Evolutionary conservation across 2,329 filamentous ascomycete species (phyloP).

Genomic region (Verticillium longisporum): DNA sequence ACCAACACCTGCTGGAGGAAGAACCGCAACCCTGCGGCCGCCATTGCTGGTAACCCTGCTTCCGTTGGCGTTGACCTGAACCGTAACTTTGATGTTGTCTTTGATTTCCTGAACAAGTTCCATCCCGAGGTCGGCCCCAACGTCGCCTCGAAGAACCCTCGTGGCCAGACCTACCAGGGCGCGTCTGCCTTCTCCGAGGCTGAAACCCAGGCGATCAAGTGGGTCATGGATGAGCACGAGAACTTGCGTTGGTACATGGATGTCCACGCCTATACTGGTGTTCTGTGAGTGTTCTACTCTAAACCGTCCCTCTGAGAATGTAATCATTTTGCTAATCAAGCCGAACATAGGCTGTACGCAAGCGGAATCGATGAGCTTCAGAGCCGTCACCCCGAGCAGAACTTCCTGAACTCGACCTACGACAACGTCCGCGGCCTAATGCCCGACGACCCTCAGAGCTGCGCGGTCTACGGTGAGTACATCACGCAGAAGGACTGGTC

Average conservation of each 20-base stretch:
- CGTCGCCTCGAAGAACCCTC: slow-evolving; percentile 34
- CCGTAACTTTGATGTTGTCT: slow-evolving; percentile 52
- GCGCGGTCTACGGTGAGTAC: slow-evolving; percentile 37
- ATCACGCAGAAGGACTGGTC: slow-evolving; percentile 26
- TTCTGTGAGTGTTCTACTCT: not conserved
- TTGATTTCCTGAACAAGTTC: slow-evolving; percentile 42
- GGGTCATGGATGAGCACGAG: slow-evolving; percentile 40
- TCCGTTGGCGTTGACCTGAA: slow-evolving; percentile 45
- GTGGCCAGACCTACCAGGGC: slow-evolving; percentile 43
- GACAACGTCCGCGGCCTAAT: slow-evolving; percentile 42
- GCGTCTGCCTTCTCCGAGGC: slow-evolving; percentile 45
- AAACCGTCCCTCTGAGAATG: not conserved
- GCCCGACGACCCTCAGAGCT: slow-evolving; percentile 23
- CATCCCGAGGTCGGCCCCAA: slow-evolving; percentile 26
- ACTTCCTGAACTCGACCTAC: slow-evolving; percentile 44
- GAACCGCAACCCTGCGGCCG: slow-evolving; percentile 41
- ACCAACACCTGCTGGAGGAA: slow-evolving; percentile 49
- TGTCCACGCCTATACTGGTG: slow-evolving; percentile 45
- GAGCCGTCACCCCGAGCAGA: slow-evolving; percentile 34
- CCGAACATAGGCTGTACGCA: slow-evolving; percentile 40
- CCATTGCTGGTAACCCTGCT: slow-evolving; percentile 18
- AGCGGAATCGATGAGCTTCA: slow-evolving; percentile 53
- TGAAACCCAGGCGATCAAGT: slow-evolving; percentile 48
- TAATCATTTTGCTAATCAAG: not conserved
- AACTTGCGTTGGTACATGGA: slow-evolving; percentile 52